Evolutionary conservation across 768 basidiomycete species (phyloP), one percentile per base, ranked within the genome.

Genomic region (Podaxis sp.): DNA sequence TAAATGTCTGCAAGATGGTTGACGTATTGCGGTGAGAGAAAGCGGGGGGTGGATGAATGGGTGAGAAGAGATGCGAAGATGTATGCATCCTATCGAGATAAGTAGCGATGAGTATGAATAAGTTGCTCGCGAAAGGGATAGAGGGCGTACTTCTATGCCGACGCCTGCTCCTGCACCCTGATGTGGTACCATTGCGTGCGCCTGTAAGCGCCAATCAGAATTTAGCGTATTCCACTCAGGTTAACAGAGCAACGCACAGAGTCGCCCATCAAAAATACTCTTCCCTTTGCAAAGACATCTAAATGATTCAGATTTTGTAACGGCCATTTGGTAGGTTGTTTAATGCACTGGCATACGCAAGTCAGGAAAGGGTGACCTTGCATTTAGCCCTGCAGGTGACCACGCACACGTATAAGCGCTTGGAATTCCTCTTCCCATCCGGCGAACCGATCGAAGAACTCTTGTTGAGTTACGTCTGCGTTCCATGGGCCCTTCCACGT

Each of bases 121-220:
- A 3, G 46, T 43, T 47, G 22, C 19, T 29, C 2, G 25, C 27
- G 25, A 2, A 29, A n/a, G 17, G 15, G 40, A 24, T 13, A 29
- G 50, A 46, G 19, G 43, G n/a, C 43, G 41, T 54, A 78, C 79
- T 70, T 83, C 82, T 47, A 82, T 75, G 6, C 79, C 81, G 60
- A 79, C 79, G 4, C 80, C 81, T 3, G 81, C 82, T n/a, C 80
- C 81, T 8, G 81, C 77, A 24, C 80, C 82, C 65, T 79, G 77
- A 71, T 79, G 77, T 17, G 82, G 79, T 2, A 71, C 69, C 80
- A 81, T 82, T 3, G 80, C 80, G 65, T 82, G 81, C 2, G 79
- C 78, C 76, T 75, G 17, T 4, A 4, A 36, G 11, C 49, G 7
- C 11, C 37, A 13, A 50, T 15, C 25, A n/a, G 13, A 24, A 52